Base-by-base conservation (phyloP, 768 basidiomycete genomes). In the Phylloporus scabripes region DNA sequence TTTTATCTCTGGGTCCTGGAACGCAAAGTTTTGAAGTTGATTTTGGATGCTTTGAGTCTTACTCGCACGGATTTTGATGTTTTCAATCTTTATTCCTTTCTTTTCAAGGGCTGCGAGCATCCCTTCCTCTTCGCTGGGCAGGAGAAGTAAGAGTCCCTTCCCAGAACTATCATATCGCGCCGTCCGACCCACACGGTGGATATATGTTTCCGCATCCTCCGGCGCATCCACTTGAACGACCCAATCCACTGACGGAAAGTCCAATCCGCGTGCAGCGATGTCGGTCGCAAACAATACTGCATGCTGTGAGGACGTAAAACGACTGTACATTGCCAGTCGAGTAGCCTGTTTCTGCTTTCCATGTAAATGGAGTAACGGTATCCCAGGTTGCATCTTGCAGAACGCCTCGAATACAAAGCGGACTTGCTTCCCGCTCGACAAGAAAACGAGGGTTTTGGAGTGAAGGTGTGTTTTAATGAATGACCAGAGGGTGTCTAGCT, bases 241-340 rank as follows among this genome's bases (percentile, higher is more conserved):
- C 95, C 95, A 98, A 66, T 96, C 91, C 18, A 99, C 85, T 0
- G 88, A 79, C 4, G 96, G 95, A 69, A 99, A 99, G 69, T 99
- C 95, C 49, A 98, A 74, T 1, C 95, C 95, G 50, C 95, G 83
- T 5, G 95, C 92, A 31, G 95, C 95, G 51, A 99, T 86, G 63
- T 99, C 95, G 10, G 95, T 99, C 15, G 94, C 93, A 59, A 99
- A 85, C 18, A 98, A 75, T 6, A 95, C 80, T 2, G 92, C 85
- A 57, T 93, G 83, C 56, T 84, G 82, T 39, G 84, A 83, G 2
- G 80, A 71, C 2, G 86, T 87, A 72, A 96, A 99, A 37, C 83
- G 84, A 59, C 79, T 78, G 65, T 91, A 97, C 71, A 87, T 86
- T 42, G 79, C 74, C 46, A 97, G 70, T 41, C 95, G 80, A 31